phyloP scores from a whole-genome alignment of 2,329 filamentous ascomycete species.

The Pseudonectria foliicola region DNA sequence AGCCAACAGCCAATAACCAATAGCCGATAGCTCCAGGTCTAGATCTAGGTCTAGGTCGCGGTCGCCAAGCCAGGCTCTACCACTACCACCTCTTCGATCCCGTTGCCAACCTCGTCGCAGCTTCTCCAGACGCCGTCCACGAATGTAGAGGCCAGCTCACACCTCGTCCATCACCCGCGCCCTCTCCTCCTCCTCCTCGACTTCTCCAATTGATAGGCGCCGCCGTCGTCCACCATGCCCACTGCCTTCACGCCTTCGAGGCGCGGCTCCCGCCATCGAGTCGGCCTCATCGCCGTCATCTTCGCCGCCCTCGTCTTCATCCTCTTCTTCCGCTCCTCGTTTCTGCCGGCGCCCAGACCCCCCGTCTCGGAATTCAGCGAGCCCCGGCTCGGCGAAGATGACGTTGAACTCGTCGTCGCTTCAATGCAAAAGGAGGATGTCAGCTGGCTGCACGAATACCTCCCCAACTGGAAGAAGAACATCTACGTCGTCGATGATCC shows the following conservation, averaged over 20 bases:
- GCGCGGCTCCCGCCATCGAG: slow-evolving; percentile 9
- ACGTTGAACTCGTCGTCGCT: slow-evolving; percentile 28
- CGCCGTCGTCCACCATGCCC: slow-evolving; percentile 15
- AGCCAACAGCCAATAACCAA: too few relatives aligned
- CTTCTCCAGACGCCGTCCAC: too few relatives aligned
- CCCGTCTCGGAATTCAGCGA: slow-evolving; percentile 8
- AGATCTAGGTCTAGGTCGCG: too few relatives aligned
- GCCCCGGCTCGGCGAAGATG: slow-evolving; percentile 18
- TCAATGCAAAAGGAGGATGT: slow-evolving; percentile 26
- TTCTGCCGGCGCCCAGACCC: slow-evolving; percentile 12
- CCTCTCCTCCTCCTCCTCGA: neutral
- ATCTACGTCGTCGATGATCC: slow-evolving; percentile 49
- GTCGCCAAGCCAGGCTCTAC: too few relatives aligned
- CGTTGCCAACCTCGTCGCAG: too few relatives aligned
- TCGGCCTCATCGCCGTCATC: slow-evolving; percentile 18
- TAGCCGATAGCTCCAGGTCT: too few relatives aligned
- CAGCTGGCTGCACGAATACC: slow-evolving; percentile 35
- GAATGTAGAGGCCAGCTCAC: neutral
- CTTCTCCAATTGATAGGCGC: too few relatives aligned
- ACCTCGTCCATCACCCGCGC: neutral
- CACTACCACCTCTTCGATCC: too few relatives aligned
- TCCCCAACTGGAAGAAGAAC: slow-evolving; percentile 42
- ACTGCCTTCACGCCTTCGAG: neutral
- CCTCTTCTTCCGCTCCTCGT: slow-evolving; percentile 18
- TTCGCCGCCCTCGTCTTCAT: slow-evolving; percentile 18